phyloP scores from a whole-genome alignment of 345 rosid species.

The Eucalyptus sp. region DNA sequence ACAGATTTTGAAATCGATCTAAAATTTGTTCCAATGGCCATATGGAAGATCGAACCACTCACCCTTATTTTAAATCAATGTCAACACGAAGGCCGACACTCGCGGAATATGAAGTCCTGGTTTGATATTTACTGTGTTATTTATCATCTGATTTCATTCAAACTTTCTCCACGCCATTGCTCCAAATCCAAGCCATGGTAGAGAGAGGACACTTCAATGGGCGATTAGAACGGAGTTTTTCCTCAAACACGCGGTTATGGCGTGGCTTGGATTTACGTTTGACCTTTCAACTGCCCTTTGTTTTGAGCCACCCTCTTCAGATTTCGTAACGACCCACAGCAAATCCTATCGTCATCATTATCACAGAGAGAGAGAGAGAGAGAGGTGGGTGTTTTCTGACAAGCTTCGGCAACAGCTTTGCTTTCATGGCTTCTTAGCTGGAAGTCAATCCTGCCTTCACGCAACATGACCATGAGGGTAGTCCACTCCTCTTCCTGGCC shows the following conservation, averaged over 20 bases:
- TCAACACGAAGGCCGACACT: neutral
- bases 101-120: neutral
- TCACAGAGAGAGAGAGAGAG: neutral
- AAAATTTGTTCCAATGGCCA: no score
- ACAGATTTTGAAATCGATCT: fast-evolving
- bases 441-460: neutral
- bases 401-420: neutral
- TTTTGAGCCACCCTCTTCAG: neutral
- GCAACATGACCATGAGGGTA: neutral
- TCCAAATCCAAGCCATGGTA: neutral
- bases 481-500: neutral
- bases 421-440: neutral
- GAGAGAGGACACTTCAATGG: neutral
- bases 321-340: neutral
- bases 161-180: neutral
- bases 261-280: neutral
- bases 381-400: neutral
- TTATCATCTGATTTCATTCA: neutral
- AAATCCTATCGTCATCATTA: neutral
- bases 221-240: neutral
- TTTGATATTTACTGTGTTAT: neutral
- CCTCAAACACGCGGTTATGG: neutral
- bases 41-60: no score
- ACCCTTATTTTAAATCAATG: neutral
- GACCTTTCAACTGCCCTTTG: neutral